phyloP scores from a whole-genome alignment of 768 basidiomycete species.

The Termitomyces sp. region DNA sequence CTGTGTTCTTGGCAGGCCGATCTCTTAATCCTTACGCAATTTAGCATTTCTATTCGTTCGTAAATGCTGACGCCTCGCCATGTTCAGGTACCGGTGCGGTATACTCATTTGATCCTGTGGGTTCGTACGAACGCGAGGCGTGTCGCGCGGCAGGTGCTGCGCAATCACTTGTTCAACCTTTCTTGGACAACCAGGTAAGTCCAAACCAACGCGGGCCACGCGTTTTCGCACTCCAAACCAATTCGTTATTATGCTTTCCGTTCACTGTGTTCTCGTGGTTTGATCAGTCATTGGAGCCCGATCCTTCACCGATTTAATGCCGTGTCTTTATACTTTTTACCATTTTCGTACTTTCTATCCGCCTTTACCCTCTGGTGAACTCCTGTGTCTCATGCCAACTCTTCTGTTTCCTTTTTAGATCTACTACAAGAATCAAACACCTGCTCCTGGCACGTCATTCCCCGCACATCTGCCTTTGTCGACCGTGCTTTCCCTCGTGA shows the following conservation, averaged over 20 bases:
- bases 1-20: constrained; percentile 18
- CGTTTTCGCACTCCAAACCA: constrained; percentile 17
- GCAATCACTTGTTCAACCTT: constrained; percentile 91
- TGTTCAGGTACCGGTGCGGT: constrained; percentile 85
- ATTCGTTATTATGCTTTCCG: constrained; percentile 7
- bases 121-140: constrained; percentile 94
- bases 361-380: constrained; percentile 10
- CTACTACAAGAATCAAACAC: constrained; percentile 93
- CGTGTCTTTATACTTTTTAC: constrained; percentile 16
- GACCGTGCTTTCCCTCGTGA: constrained; percentile 80
- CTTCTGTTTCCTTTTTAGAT: constrained; percentile 49
- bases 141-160: constrained; percentile 97
- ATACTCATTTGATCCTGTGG: constrained; percentile 99
- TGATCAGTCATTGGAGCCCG: constrained; percentile 23
- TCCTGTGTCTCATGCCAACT: constrained; percentile 18
- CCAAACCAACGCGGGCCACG: constrained; percentile 9
- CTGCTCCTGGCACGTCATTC: constrained; percentile 65
- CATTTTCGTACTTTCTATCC: constrained; percentile 13
- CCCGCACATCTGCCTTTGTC: constrained; percentile 78
- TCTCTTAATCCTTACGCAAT: constrained; percentile 7
- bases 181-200: constrained; percentile 96
- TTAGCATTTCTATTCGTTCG: neutral
- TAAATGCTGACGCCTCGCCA: constrained; percentile 9
- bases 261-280: constrained; percentile 11
- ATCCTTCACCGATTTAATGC: constrained; percentile 43